phyloP scores from a whole-genome alignment of 2,329 filamentous ascomycete species.

The Colletotrichum limetticola region DNA sequence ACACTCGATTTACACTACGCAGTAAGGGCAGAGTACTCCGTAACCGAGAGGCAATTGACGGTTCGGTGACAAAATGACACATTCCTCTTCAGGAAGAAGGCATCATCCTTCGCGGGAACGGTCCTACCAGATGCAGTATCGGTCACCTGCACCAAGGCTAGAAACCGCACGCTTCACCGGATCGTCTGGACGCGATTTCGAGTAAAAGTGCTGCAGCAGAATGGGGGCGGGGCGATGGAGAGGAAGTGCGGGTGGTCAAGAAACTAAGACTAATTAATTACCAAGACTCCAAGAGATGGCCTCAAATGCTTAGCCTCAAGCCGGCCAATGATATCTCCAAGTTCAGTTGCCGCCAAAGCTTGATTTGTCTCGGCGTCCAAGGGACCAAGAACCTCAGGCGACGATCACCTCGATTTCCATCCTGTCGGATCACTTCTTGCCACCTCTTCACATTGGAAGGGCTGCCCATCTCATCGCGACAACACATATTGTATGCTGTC shows the following conservation, averaged over 20 bases:
- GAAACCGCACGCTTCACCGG: neutral
- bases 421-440: neutral
- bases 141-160: neutral
- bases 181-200: neutral
- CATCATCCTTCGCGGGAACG: neutral
- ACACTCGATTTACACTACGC: neutral
- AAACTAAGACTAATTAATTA: slow-evolving; percentile 1
- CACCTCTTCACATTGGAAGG: neutral
- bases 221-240: neutral
- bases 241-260: neutral
- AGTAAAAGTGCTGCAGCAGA: neutral
- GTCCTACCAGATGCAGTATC: neutral
- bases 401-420: neutral
- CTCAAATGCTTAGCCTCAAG: slow-evolving; percentile 1
- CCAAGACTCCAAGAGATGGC: neutral
- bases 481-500: neutral
- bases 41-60: neutral
- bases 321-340: slow-evolving; percentile 7
- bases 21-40: neutral
- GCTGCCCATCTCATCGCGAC: neutral
- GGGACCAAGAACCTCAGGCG: neutral
- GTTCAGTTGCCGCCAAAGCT: slow-evolving; percentile 4
- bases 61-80: neutral
- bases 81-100: slow-evolving; percentile 7
- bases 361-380: slow-evolving; percentile 24